Conservation (phyloP, 352 stramenopile genomes). For the Globisporangium camurandrum region DNA sequence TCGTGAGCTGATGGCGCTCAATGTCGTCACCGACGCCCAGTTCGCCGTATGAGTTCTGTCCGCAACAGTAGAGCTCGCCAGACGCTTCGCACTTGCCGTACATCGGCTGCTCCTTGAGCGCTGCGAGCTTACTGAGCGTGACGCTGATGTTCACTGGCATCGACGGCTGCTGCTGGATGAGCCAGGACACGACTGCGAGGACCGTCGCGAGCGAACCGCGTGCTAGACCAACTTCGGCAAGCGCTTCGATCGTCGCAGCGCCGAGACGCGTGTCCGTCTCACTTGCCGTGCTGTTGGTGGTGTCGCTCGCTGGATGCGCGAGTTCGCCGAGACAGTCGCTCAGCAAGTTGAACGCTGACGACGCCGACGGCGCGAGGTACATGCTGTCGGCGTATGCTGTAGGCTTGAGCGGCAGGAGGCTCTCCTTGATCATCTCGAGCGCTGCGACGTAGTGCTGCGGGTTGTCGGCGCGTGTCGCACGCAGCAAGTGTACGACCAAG, state of each 20-base stretch:
- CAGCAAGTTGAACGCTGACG: conserved; percentile 62
- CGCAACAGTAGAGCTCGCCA: conserved; percentile 80
- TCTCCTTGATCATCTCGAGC: conserved; percentile 70
- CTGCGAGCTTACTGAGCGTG: conserved; percentile 58
- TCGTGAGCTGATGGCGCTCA: conserved; percentile 71
- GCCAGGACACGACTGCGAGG: conserved; percentile 58
- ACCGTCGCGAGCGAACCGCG: conserved; percentile 67
- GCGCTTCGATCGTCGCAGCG: conserved; percentile 57
- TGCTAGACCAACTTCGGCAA: conserved; percentile 65
- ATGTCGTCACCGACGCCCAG: conserved; percentile 81
- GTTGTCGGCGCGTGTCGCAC: conserved; percentile 57
- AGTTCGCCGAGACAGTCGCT: conserved; percentile 61
- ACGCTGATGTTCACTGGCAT: conserved; percentile 42
- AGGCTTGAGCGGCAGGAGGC: conserved; percentile 58
- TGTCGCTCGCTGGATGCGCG: conserved; percentile 19
- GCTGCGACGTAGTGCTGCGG: conserved; percentile 57
- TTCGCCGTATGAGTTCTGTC: conserved; percentile 87
- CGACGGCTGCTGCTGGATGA: conserved; percentile 47
- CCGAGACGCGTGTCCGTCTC: conserved; percentile 26
- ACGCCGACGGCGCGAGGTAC: conserved; percentile 72
- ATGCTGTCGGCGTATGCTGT: conserved; percentile 77
- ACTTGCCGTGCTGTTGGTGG: conserved; percentile 1
- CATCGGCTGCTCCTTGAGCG: conserved; percentile 79
- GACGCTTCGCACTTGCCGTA: conserved; percentile 83
- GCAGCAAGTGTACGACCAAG: conserved; percentile 61